phyloP scores from a whole-genome alignment of 495 filamentous ascomycete species.

The Penicilliopsis zonata region DNA sequence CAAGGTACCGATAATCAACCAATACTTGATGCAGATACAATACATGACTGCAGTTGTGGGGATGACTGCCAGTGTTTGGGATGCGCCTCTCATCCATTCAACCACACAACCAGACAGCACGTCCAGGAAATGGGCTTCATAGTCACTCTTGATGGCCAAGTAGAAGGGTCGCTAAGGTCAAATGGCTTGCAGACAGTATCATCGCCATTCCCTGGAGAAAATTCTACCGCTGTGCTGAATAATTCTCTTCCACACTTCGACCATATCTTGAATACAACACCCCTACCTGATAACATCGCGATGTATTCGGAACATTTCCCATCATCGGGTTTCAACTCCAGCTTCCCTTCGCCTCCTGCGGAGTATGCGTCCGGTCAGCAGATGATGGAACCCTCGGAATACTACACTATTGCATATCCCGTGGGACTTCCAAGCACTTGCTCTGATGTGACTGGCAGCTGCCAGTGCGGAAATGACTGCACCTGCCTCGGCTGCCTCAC shows the following conservation, averaged over 20 bases:
- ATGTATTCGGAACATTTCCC: constrained; percentile 4
- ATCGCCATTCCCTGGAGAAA: constrained; percentile 6
- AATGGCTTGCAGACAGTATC: constrained; percentile 7
- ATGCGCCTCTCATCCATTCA: constrained; percentile 61
- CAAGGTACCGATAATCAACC: too few relatives aligned
- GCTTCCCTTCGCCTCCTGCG: constrained; percentile 16
- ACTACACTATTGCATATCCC: constrained; percentile 35
- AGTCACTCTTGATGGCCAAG: constrained; percentile 24
- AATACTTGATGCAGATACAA: constrained; percentile 8
- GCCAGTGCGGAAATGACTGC: constrained; percentile 38
- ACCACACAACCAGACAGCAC: constrained; percentile 54
- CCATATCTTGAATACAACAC: too few relatives aligned
- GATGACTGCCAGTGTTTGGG: constrained; percentile 56
- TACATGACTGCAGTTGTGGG: constrained; percentile 52
- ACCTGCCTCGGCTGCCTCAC: constrained; percentile 39
- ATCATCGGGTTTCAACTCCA: constrained; percentile 10
- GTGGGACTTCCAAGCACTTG: constrained; percentile 27
- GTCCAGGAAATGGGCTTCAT: constrained; percentile 40
- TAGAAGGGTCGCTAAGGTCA: constrained; percentile 9
- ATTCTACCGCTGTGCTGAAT: too few relatives aligned
- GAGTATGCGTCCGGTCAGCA: constrained; percentile 16
- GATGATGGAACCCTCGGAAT: constrained; percentile 31
- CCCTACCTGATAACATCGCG: too few relatives aligned
- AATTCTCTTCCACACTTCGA: too few relatives aligned
- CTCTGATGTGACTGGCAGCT: constrained; percentile 31